Evolutionary conservation across 108 stramenopile genomes (phyloP).

Genomic region (Pseudonitzschia multistriata): DNA sequence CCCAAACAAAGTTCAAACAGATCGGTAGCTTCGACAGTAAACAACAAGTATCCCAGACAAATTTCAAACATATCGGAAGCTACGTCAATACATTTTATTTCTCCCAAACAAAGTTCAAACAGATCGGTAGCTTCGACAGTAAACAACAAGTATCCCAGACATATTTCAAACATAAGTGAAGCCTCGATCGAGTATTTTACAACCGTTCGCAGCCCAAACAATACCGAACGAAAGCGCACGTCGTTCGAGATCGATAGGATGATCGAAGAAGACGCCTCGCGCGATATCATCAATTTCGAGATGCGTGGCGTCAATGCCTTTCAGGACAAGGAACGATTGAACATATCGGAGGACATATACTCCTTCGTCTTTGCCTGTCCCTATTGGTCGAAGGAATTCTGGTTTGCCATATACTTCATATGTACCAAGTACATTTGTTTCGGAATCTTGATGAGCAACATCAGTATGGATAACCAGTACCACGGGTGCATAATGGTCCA

Average conservation of each 20-base stretch:
- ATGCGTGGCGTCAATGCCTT: not conserved
- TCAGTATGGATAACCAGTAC: not conserved
- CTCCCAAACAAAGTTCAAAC: too few relatives aligned
- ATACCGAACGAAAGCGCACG: not conserved
- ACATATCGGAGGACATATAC: slow-evolving; percentile 1
- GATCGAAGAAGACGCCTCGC: not conserved
- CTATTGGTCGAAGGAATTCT: not conserved
- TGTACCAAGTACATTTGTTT: not conserved
- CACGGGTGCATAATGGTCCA: not conserved
- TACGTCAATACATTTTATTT: too few relatives aligned
- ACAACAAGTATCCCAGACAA: too few relatives aligned
- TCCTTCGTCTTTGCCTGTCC: slow-evolving; percentile 3
- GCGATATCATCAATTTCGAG: not conserved
- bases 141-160: too few relatives aligned
- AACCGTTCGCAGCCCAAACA: not conserved
- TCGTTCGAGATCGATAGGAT: not conserved
- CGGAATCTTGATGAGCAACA: not conserved
- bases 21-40: too few relatives aligned
- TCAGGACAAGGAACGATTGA: not conserved
- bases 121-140: too few relatives aligned
- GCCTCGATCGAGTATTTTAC: not conserved
- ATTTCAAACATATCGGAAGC: too few relatives aligned
- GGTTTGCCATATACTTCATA: not conserved
- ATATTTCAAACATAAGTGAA: too few relatives aligned
- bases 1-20: too few relatives aligned